Evolutionary conservation across 345 rosid genomes (phyloP), one percentile per base, ranked within the genome.

Genomic region (Eucalyptus regnans): DNA sequence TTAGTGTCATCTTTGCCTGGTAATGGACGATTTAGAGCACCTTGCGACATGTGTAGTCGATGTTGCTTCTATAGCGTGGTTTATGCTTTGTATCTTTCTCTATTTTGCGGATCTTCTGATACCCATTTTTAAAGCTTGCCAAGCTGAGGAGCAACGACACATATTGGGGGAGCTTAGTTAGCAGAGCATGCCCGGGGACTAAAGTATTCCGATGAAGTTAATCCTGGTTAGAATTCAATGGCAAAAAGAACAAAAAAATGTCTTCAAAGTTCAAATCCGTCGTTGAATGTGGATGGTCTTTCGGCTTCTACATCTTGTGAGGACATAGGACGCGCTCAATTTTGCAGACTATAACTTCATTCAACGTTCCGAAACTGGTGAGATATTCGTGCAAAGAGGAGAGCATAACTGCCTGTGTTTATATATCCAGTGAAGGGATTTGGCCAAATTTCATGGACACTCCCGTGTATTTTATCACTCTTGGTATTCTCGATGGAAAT

Each of bases 331-430:
- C n/a, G 27, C 15, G 7, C 31, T 60, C 5, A 0, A 11, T 60
- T 60, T 25, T 60, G 66, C 14, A 60, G 15, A 60, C 66, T 11
- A 0, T 9, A 60, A 60, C 6, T 25, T 60, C 31, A 60, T 60
- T 60, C 14, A 60, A 27, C 15, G 0, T 27, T 60, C 31, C 7
- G 15, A 60, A 60, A 60, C 4, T 5, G 14, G 66, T 5, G 66
- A 25, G 14, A 60, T 12, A 60, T 60, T 27, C 7, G 4, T 60
- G 66, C 66, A 60, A 27, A 60, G 29, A 25, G 15, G 0, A 58
- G n/a, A 25, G 66, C 66, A 0, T 2, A 5, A 25, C 14, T 58
- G 0, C 15, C 64, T 7, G 12, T 0, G 2, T 22, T 23, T 23
- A 56, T 56, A 5, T 52, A 25, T 58, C 2, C 5, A 4, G 37